Evolutionary conservation across 441 rosid genomes (phyloP), one percentile per base, ranked within the genome.

Genomic region (Metrosideros polymorpha): DNA sequence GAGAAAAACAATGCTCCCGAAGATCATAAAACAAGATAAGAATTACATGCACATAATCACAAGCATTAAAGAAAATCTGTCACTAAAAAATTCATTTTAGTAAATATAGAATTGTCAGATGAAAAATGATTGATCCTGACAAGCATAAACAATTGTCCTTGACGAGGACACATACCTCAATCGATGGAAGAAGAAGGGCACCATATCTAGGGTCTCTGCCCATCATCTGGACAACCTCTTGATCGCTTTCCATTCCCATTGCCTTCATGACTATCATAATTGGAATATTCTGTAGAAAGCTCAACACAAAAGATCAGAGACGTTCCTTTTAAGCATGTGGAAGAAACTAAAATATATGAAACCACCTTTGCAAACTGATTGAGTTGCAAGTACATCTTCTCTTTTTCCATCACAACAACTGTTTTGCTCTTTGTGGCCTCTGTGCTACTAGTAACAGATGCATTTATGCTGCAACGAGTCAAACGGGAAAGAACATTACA

Each of bases 191-290:
- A 88, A 97, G 97, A 76, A 95, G 90, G 75, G 94, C 92, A 77
- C 96, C 88, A 89, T 92, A 96, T 88, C 95, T 94, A 89, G 99
- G 99, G 93, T 96, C 98, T 92, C 99, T 95, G 88, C 99, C 98
- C 53, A 97, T 90, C 99, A 97, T 95, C 87, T 95, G 98, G 82
- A 96, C 98, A 57, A 95, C 95, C 93, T 97, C 99, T 93, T 95
- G 98, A 89, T 96, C 98, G 86, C 97, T 93, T 91, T 97, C 97
- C 98, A 96, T 96, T 86, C 99, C 98, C 99, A 97, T 96, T 85
- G 98, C 99, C 91, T 95, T 96, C 88, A 97, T 91, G 86, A 94
- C 98, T 85, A 94, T 92, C 97, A 97, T 94, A 55, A 97, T 93
- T 85, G 99, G 99, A 91, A 97, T 91, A 96, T 94, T 88, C 85